These are phyloP conservation scores for Paecilomyces dactylethromorphus DNA, from an alignment of 2,329 filamentous ascomycete genomes.

Conservation along the genomic window DNA sequence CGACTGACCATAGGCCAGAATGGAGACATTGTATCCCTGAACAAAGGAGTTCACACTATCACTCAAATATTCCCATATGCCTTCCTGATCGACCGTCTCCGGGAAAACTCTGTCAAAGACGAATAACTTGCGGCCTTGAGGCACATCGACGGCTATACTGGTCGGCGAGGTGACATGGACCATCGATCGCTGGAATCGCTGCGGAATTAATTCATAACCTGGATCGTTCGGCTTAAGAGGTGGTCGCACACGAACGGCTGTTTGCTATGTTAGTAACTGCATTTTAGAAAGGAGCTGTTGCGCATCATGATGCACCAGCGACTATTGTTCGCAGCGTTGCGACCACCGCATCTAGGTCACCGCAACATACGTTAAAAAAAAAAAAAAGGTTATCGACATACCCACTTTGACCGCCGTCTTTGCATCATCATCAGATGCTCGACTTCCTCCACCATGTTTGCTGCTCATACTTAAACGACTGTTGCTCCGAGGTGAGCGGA, in stretches of 20 bases:
- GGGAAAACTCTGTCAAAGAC: constrained; percentile 94
- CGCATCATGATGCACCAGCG: neutral
- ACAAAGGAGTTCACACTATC: constrained; percentile 87
- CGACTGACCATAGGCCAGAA: constrained; percentile 94
- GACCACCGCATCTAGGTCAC: constrained; percentile 1
- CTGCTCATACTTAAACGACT: constrained; percentile 78
- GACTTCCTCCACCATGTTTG: constrained; percentile 68
- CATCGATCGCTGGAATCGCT: constrained; percentile 88
- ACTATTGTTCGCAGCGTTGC: neutral
- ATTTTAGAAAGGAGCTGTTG: neutral
- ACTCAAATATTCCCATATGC: constrained; percentile 86
- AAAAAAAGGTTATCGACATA: constrained; percentile 49
- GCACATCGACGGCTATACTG: constrained; percentile 79
- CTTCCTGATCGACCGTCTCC: constrained; percentile 75
- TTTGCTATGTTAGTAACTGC: constrained; percentile 7
- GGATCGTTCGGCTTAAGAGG: constrained; percentile 77
- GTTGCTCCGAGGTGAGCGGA: constrained; percentile 68
- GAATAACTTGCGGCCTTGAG: constrained; percentile 89
- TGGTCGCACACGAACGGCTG: constrained; percentile 89
- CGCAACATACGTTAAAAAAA: neutral
- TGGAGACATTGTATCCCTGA: constrained; percentile 96
- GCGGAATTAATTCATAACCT: constrained; percentile 89
- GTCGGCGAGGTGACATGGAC: constrained; percentile 84
- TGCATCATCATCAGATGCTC: constrained; percentile 81
- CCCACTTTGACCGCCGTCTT: constrained; percentile 95